phyloP scores from a whole-genome alignment of 2,329 filamentous ascomycete species.

The Diaporthe citriasiana region DNA sequence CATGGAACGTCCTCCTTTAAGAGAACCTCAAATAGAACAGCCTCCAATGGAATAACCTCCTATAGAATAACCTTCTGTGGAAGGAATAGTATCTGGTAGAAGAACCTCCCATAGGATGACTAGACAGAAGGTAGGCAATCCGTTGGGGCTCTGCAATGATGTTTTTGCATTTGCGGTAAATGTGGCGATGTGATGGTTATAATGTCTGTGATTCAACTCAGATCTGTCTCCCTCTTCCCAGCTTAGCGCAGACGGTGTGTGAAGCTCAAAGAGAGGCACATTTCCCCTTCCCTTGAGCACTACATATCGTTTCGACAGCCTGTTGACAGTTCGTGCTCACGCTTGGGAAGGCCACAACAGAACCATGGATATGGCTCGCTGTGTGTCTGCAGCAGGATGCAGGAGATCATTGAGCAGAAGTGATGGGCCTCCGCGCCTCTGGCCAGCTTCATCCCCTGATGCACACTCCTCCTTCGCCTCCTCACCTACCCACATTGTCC shows the following conservation, averaged over 20 bases:
- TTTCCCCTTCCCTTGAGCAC: background rate
- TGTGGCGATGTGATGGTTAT: too few species aligned
- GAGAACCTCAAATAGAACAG: too few species aligned
- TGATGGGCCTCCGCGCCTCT: background rate
- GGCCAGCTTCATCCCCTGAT: background rate
- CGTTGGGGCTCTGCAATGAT: too few species aligned
- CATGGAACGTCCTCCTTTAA: too few species aligned
- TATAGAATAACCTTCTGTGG: too few species aligned
- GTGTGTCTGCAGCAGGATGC: background rate
- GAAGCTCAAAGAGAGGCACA: background rate
- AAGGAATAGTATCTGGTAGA: too few species aligned
- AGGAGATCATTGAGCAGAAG: background rate
- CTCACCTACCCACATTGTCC: conserved; percentile 7
- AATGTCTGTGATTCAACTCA: background rate
- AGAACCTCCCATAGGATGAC: too few species aligned
- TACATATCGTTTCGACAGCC: background rate
- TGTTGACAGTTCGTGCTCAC: background rate
- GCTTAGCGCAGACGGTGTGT: background rate
- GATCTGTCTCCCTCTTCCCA: background rate
- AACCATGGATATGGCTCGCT: background rate
- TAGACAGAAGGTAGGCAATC: too few species aligned
- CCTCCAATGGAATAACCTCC: too few species aligned
- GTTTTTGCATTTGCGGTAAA: too few species aligned
- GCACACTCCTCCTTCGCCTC: conserved; percentile 6
- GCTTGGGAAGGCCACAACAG: background rate